Evolutionary conservation across 768 basidiomycete species (phyloP).

Genomic region (Dacryopinax primogenitus): DNA sequence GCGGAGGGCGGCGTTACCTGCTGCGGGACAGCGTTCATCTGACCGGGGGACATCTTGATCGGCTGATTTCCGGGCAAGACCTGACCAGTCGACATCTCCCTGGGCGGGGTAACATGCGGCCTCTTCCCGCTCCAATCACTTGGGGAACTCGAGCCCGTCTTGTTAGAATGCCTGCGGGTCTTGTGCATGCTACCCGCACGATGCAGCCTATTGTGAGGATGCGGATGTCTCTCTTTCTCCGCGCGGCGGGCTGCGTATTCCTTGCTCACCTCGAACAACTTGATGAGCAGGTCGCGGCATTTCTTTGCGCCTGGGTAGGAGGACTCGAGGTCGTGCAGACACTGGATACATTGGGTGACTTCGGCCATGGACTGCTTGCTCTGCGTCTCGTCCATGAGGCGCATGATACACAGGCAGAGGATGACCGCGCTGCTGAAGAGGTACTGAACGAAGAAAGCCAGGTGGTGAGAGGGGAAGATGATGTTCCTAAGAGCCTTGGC

Average conservation of each 20-base stretch:
- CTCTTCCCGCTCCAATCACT: not conserved
- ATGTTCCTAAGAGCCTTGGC: slow-evolving; percentile 74
- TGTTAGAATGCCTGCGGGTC: slow-evolving; percentile 4
- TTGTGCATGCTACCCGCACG: not conserved
- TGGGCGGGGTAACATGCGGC: not conserved
- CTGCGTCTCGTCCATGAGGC: slow-evolving; percentile 48
- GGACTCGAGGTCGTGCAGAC: slow-evolving; percentile 70
- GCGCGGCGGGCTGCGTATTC: not conserved
- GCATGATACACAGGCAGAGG: slow-evolving; percentile 75
- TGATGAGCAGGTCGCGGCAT: slow-evolving; percentile 38
- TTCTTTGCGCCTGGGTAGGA: slow-evolving; percentile 80
- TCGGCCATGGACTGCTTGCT: slow-evolving; percentile 70
- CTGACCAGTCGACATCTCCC: not conserved
- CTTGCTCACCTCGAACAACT: slow-evolving; percentile 17
- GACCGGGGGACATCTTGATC: not conserved
- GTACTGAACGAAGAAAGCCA: slow-evolving; percentile 82
- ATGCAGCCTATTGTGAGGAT: not conserved
- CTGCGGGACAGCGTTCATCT: not conserved
- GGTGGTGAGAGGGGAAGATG: slow-evolving; percentile 73
- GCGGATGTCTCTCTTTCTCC: not conserved
- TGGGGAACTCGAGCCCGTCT: slow-evolving; percentile 5
- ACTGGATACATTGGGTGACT: slow-evolving; percentile 54
- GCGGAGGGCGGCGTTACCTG: not conserved
- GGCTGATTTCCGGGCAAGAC: too few relatives aligned
- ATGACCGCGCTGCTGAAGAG: slow-evolving; percentile 82